Percentiles rank a stretch among this genome's conserved stretches.
phyloP scores from a whole-genome alignment of 1,139 yeast species.

The Kodamaea sp. region DNA sequence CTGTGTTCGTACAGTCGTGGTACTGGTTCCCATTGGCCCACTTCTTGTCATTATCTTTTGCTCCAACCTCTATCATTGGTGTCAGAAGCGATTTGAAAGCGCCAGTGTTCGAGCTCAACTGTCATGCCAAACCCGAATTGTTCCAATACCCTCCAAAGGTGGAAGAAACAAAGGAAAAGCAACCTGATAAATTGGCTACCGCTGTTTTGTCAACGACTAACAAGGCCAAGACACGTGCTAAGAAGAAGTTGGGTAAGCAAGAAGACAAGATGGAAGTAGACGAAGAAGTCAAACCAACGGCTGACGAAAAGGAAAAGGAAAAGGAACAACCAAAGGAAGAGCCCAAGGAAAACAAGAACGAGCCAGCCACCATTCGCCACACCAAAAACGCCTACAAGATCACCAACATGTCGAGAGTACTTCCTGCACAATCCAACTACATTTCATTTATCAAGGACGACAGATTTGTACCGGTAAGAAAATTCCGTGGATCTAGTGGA shows the following conservation, averaged over 20 bases:
- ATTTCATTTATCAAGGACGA: constrained; percentile 75
- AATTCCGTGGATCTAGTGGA: constrained; percentile 77
- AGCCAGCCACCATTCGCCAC: constrained; percentile 41
- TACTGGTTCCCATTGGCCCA: constrained; percentile 98
- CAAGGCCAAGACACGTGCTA: constrained; percentile 89
- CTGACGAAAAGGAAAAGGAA: constrained; percentile 22
- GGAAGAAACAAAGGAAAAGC: constrained; percentile 78
- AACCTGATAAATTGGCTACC: constrained; percentile 86
- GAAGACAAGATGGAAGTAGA: constrained; percentile 35
- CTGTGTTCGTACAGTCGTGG: constrained; percentile 93
- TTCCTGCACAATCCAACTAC: constrained; percentile 88
- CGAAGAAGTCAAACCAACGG: constrained; percentile 16
- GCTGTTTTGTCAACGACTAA: constrained; percentile 94
- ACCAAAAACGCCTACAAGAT: constrained; percentile 66
- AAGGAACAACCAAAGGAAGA: constrained; percentile 19
- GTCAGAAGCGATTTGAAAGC: constrained; percentile 82
- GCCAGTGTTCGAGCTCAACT: constrained; percentile 79
- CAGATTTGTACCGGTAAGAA: constrained; percentile 82
- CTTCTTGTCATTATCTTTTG: constrained; percentile 85
- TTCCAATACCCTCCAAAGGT: constrained; percentile 91
- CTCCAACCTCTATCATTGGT: constrained; percentile 91
- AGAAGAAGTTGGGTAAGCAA: constrained; percentile 65
- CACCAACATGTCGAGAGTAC: constrained; percentile 79
- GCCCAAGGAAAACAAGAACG: constrained; percentile 28
- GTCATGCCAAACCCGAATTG: constrained; percentile 76